Evolutionary conservation across 805 yeast genomes (phyloP).

Genomic region (Kodamaea restingae): DNA sequence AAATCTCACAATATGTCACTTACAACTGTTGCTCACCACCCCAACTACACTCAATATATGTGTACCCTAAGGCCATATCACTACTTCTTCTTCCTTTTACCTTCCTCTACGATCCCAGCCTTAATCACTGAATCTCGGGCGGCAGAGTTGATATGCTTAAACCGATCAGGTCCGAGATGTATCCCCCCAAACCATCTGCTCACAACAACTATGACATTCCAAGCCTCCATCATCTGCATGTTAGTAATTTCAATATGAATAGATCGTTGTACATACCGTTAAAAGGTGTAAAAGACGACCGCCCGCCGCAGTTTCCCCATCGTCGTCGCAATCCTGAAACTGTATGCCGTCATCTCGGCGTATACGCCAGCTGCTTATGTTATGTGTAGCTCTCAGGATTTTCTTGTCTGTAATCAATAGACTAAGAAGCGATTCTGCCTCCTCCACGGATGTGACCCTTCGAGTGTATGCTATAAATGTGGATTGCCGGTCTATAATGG

Average conservation of each 20-base stretch:
- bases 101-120: constrained; percentile 4
- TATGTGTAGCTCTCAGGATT: constrained; percentile 66
- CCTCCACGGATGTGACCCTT: constrained; percentile 58
- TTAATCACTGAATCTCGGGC: constrained; percentile 72
- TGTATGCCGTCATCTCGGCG: constrained; percentile 49
- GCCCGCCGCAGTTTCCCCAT: constrained; percentile 97
- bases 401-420: constrained; percentile 59
- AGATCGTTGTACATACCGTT: constrained; percentile 38
- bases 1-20: no score
- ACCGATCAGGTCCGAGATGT: constrained; percentile 89
- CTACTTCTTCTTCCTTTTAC: constrained; percentile 5
- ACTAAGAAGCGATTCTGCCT: constrained; percentile 54
- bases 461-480: constrained; percentile 77
- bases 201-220: constrained; percentile 84
- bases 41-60: no score
- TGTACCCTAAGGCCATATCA: no score
- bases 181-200: constrained; percentile 92
- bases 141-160: constrained; percentile 86
- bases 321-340: constrained; percentile 89
- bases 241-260: constrained; percentile 19
- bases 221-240: constrained; percentile 61
- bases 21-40: no score
- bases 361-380: constrained; percentile 86
- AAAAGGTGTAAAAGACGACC: constrained; percentile 75
- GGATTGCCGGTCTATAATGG: constrained; percentile 78